These are phyloP conservation scores for Henckelia pumila DNA, from an alignment of 257 asterid genomes.

Conservation along the genomic window DNA sequence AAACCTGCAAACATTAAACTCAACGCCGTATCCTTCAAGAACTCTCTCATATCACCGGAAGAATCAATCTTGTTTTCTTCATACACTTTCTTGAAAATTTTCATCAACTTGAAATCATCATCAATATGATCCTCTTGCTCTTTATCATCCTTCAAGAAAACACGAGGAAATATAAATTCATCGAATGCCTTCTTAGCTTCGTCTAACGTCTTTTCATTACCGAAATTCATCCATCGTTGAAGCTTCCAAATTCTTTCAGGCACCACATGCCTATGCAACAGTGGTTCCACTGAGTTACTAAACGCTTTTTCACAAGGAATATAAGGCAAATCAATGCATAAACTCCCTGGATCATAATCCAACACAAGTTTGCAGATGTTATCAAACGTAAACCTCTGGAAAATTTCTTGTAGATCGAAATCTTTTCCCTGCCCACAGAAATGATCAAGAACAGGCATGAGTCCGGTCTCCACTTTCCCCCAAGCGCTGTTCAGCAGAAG, in stretches of 20 bases:
- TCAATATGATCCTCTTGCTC: too few species aligned
- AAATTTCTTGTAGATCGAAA: conserved; percentile 46
- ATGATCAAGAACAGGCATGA: conserved; percentile 37
- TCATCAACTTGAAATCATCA: conserved; percentile 7
- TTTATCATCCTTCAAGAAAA: conserved; percentile 12
- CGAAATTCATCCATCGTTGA: conserved; percentile 34
- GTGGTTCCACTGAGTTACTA: conserved; percentile 22
- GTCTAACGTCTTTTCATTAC: conserved; percentile 26
- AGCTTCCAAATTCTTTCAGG: conserved; percentile 44
- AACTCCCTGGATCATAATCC: conserved; percentile 33
- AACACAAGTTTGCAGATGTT: conserved; percentile 24
- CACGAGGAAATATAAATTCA: conserved; percentile 25
- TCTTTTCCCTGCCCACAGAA: conserved; percentile 1
- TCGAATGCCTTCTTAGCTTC: conserved; percentile 28
- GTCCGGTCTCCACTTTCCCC: conserved; percentile 36
- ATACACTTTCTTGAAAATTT: conserved; percentile 16
- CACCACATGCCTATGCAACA: conserved; percentile 33
- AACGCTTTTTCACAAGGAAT: conserved; percentile 41
- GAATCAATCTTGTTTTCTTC: conserved; percentile 6
- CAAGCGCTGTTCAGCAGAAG: conserved; percentile 23
- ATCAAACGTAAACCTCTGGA: conserved; percentile 41
- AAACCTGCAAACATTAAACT: conserved; percentile 28
- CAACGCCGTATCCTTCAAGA: conserved; percentile 32
- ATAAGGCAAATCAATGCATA: conserved; percentile 32
- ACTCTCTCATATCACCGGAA: conserved; percentile 6